Evolutionary conservation across 768 basidiomycete genomes (phyloP), one percentile per base, ranked within the genome.

Genomic region (Amanita molliuscula): DNA sequence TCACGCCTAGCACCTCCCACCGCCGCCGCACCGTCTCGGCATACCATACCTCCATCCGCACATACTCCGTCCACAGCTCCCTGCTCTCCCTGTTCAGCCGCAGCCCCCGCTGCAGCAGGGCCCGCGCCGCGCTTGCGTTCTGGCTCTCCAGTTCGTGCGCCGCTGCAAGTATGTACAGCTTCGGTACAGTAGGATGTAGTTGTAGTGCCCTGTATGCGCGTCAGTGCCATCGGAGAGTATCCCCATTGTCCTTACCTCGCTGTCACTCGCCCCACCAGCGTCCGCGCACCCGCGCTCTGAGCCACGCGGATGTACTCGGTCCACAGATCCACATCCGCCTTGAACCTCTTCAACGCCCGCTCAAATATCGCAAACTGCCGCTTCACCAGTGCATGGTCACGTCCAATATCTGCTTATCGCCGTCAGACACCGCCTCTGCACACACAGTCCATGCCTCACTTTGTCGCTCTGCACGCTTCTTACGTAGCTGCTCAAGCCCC

Each of bases 291-390:
- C 60, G 90, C 83, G 41, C 78, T 74, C 63, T 88, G 84, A 1
- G 91, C 92, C 18, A 90, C 74, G 51, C 88, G 75, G 43, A 94
- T 81, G 61, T 95, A 96, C 55, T 93, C 84, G 43, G 88, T 69
- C 93, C 93, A 97, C 7, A 94, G 74, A 3, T 75, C 81, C 4
- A 95, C 73, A 62, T 97, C 93, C 8, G 76, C 76, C 58, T 89
- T 90, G 77, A 97, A 96, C 59, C 84, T 87, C 61, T 78, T 82
- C 18, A 93, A 72, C 1, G 89, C 93, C 16, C 93, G 80, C 63
- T 95, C 90, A 56, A 95, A 91, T 51, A 95, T 90, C 54, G 89
- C 84, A 62, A 90, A 84, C 59, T 91, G 86, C 56, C 92, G 67
- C 53, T 85, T 77, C 25, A 88, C 85, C 47, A 96, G 77, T 3